Evolutionary conservation across 371 early-diverging fungal genomes (phyloP).

Genomic region (Lichtheimia corymbifera): DNA sequence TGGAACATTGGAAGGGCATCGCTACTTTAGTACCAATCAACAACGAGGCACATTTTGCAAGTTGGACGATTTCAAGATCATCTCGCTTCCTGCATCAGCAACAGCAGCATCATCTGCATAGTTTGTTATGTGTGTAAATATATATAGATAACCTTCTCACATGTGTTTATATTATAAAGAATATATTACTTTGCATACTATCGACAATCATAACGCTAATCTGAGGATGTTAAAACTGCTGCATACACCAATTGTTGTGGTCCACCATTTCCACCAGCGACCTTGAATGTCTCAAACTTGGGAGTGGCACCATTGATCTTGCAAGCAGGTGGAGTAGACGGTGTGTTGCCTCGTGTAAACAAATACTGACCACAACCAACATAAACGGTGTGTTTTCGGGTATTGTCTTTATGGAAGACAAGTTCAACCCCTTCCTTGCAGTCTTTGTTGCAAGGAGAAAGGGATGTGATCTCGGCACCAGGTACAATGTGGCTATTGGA

Average conservation of each 20-base stretch:
- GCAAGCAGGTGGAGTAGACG: conserved; percentile 14
- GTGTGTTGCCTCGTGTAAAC: conserved; percentile 4
- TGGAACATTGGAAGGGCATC: conserved; percentile 29
- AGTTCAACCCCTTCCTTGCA: conserved; percentile 16
- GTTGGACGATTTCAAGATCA: conserved; percentile 29
- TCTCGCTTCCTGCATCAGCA: conserved; percentile 9
- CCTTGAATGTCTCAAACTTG: conserved; percentile 11
- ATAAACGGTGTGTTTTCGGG: conserved; percentile 28
- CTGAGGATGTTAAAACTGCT: not conserved
- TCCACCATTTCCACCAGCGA: not conserved
- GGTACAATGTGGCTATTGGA: conserved; percentile 47
- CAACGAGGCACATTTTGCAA: conserved; percentile 43
- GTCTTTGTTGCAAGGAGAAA: not conserved
- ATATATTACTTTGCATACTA: no score
- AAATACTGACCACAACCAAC: conserved; percentile 25
- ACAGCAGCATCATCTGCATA: no score
- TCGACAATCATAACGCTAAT: no score
- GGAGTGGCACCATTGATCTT: conserved; percentile 25
- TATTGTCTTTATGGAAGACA: conserved; percentile 22
- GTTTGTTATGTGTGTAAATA: no score
- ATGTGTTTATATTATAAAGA: no score
- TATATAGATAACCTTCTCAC: no score
- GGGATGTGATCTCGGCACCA: conserved; percentile 34
- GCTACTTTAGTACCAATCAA: conserved; percentile 42
- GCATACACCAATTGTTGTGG: not conserved